Evolutionary conservation across 495 filamentous ascomycete genomes (phyloP).

Genomic region (Staphylotrichum longicolle): DNA sequence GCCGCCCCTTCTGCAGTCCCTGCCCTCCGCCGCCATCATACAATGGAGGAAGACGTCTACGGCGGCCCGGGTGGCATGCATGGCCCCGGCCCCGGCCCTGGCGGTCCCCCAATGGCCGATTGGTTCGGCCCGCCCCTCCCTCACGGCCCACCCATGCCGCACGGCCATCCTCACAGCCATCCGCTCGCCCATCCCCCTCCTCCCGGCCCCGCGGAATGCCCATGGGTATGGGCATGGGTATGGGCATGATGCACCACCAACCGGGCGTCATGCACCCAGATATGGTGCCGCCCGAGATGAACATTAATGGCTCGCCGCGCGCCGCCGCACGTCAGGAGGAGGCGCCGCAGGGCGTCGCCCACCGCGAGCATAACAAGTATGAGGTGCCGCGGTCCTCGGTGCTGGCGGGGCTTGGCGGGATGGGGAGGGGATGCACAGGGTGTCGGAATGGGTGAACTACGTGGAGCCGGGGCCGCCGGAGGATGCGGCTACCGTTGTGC

Average conservation of each 20-base stretch:
- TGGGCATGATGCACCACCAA: conserved; percentile 8
- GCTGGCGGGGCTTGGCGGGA: conserved; percentile 46
- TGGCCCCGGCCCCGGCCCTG: not conserved
- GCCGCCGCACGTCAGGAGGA: conserved; percentile 31
- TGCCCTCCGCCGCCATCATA: conserved; percentile 39
- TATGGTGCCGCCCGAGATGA: conserved; percentile 3
- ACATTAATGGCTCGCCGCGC: conserved; percentile 24
- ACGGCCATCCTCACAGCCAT: not conserved
- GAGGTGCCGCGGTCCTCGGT: conserved; percentile 40
- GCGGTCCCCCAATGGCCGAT: conserved; percentile 18
- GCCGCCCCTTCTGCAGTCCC: conserved; percentile 21
- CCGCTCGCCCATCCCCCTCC: conserved; percentile 9
- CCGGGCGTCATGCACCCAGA: conserved; percentile 2
- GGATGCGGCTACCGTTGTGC: conserved; percentile 7
- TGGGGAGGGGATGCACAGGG: conserved; percentile 45
- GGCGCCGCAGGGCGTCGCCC: conserved; percentile 23
- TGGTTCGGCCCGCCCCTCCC: conserved; percentile 16
- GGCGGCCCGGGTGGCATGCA: conserved; percentile 13
- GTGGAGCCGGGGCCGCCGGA: conserved; percentile 42
- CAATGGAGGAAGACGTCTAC: conserved; percentile 42
- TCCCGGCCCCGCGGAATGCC: not conserved
- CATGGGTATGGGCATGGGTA: conserved; percentile 6
- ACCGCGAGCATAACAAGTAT: conserved; percentile 29
- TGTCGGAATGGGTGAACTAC: conserved; percentile 48
- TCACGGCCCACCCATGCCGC: not conserved